A percentile compares a stretch with the other conserved stretches of the same genome.
phyloP scores from a whole-genome alignment of 257 asterid species.

The Petrea volubilis region DNA sequence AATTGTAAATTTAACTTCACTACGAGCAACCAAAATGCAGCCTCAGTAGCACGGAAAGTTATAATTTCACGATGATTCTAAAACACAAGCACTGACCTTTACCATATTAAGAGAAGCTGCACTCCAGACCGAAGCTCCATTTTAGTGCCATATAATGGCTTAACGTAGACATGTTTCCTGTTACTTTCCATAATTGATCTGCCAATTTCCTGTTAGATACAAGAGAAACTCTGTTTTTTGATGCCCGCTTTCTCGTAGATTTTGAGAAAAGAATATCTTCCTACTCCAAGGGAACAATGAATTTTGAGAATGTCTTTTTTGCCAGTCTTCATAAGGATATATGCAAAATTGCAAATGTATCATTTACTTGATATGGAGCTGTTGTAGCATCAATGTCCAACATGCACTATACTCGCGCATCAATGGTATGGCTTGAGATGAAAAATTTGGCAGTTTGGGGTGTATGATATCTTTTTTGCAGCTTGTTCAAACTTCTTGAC shows the following conservation, averaged over 20 bases:
- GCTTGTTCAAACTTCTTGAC: constrained; percentile 66
- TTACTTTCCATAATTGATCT: background rate
- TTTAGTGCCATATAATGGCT: background rate
- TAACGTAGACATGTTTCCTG: background rate
- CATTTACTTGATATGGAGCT: constrained; percentile 4
- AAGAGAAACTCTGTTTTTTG: constrained; percentile 16
- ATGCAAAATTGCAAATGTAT: background rate
- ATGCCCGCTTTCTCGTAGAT: constrained; percentile 2
- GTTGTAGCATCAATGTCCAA: background rate
- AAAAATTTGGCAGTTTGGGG: constrained; percentile 66
- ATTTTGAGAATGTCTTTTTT: background rate
- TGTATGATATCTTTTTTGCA: constrained; percentile 50
- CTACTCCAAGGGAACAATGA: constrained; percentile 1
- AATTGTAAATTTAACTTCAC: background rate
- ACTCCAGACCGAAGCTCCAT: background rate
- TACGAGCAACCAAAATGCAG: background rate
- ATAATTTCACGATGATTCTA: background rate
- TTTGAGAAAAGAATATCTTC: constrained; percentile 33
- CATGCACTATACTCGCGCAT: background rate
- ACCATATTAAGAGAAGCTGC: background rate
- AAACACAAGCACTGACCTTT: background rate
- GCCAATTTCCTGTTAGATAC: constrained; percentile 12
- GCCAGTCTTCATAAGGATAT: background rate
- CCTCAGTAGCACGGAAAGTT: background rate
- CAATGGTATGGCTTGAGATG: constrained; percentile 70